Evolutionary conservation across 2,329 filamentous ascomycete genomes (phyloP).

Genomic region (Aulographum hederae): DNA sequence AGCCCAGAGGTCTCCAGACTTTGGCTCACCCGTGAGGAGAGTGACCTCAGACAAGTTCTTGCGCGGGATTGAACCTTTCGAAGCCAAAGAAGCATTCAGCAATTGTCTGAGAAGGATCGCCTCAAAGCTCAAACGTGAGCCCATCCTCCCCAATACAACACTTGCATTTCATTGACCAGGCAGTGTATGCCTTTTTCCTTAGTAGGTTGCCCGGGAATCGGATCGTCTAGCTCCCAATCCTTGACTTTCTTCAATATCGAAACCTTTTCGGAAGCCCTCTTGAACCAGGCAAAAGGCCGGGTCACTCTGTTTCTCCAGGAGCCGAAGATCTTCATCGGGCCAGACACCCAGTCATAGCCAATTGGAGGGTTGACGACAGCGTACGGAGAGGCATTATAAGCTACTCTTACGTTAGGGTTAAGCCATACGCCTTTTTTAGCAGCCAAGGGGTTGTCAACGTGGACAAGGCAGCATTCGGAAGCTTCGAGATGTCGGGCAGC

Average conservation of each 20-base stretch:
- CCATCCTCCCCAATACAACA: constrained; percentile 17
- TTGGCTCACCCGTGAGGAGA: no score
- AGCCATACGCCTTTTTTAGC: constrained; percentile 39
- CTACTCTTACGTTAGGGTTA: constrained; percentile 52
- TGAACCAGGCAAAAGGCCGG: constrained; percentile 4
- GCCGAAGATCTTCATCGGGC: constrained; percentile 5
- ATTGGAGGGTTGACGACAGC: constrained; percentile 6
- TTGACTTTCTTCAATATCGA: constrained; percentile 3
- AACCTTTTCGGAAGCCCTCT: constrained; percentile 3
- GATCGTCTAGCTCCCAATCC: constrained; percentile 3
- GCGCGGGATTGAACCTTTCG: no score
- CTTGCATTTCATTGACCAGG: constrained; percentile 20
- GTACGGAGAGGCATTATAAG: constrained; percentile 30
- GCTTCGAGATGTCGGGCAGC: constrained; percentile 45
- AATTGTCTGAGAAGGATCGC: no score
- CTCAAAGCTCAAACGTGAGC: constrained; percentile 31
- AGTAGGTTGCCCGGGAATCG: constrained; percentile 1
- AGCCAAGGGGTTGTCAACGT: constrained; percentile 48
- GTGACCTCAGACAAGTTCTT: no score
- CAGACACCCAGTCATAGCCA: constrained; percentile 6
- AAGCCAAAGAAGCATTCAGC: no score
- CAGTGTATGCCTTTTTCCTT: constrained; percentile 14
- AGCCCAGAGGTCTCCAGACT: no score
- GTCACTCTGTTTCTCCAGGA: constrained; percentile 10
- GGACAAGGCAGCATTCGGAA: constrained; percentile 65